A percentile compares a stretch with the other conserved stretches of the same genome.
Conservation (phyloP, 169 alveolate species). For the Sarcocystis neurona region DNA sequence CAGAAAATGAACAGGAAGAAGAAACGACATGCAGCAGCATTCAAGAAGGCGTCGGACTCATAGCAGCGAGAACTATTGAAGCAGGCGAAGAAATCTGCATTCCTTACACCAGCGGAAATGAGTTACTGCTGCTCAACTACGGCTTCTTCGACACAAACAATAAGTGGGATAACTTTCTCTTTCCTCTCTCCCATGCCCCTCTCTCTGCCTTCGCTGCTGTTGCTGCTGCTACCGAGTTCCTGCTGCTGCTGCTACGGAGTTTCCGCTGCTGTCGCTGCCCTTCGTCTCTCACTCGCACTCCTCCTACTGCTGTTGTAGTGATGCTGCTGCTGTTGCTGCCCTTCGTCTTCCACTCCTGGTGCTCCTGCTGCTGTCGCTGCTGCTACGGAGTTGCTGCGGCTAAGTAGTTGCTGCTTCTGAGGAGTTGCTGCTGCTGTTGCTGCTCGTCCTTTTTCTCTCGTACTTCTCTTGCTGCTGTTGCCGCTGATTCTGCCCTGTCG, state of each 20-base stretch:
- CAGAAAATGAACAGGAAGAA: neutral
- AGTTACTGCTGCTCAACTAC: constrained; percentile 4
- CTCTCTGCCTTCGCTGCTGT: neutral
- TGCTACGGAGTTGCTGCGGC: no score
- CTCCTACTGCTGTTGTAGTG: neutral
- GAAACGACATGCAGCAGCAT: neutral
- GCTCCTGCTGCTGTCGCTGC: no score
- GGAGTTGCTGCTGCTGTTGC: no score
- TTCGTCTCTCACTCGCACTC: neutral
- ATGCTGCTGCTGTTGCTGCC: neutral
- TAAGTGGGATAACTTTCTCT: neutral
- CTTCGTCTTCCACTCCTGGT: no score
- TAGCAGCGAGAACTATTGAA: neutral
- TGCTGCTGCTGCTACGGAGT: neutral
- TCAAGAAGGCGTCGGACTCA: neutral
- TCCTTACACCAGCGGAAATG: neutral
- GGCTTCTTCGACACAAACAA: neutral
- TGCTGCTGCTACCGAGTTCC: neutral
- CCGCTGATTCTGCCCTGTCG: no score
- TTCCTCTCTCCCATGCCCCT: neutral
- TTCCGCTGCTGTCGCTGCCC: neutral
- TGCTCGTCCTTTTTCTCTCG: no score
- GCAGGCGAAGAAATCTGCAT: neutral
- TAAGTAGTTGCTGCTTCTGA: no score
- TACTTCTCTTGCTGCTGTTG: no score